Conservation (phyloP, 192 early-diverging fungal genomes). For the Coemansia sp. region DNA sequence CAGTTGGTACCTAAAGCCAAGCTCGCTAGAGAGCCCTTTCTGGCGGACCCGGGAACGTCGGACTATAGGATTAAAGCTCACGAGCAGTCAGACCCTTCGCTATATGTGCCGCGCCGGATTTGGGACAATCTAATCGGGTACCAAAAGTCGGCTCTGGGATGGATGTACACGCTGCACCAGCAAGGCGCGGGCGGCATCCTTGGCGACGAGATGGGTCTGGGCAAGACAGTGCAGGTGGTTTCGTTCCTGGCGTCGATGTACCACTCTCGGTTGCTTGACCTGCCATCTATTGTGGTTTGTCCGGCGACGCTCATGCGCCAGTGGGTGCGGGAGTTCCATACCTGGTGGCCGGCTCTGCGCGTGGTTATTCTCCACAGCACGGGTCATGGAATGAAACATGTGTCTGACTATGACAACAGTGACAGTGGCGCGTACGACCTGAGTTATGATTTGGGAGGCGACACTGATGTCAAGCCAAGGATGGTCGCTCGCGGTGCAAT, state of each 20-base stretch:
- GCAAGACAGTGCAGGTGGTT: conserved; percentile 92
- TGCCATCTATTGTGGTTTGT: conserved; percentile 66
- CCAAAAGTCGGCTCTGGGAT: conserved; percentile 81
- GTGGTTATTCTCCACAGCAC: conserved; percentile 88
- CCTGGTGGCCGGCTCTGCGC: conserved; percentile 85
- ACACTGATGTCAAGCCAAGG: neutral
- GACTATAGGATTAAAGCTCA: conserved; percentile 36
- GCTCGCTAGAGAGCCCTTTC: conserved; percentile 42
- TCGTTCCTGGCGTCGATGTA: conserved; percentile 80
- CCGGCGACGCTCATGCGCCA: conserved; percentile 81
- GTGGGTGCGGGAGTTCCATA: conserved; percentile 83
- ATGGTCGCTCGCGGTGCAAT: conserved; percentile 6
- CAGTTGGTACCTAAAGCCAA: conserved; percentile 12
- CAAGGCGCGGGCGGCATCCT: conserved; percentile 90
- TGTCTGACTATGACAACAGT: neutral
- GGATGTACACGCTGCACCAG: conserved; percentile 88
- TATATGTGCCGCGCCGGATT: conserved; percentile 81
- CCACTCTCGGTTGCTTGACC: conserved; percentile 68
- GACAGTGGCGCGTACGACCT: neutral
- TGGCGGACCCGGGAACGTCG: conserved; percentile 32
- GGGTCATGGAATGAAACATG: conserved; percentile 70
- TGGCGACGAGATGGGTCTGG: conserved; percentile 95
- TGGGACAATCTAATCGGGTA: conserved; percentile 84
- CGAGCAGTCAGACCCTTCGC: conserved; percentile 22
- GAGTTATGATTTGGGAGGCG: conserved; percentile 5